Percentiles rank a stretch among this genome's conserved stretches.
Conservation (phyloP, 805 yeast species). For the Yarrowia sp. region DNA sequence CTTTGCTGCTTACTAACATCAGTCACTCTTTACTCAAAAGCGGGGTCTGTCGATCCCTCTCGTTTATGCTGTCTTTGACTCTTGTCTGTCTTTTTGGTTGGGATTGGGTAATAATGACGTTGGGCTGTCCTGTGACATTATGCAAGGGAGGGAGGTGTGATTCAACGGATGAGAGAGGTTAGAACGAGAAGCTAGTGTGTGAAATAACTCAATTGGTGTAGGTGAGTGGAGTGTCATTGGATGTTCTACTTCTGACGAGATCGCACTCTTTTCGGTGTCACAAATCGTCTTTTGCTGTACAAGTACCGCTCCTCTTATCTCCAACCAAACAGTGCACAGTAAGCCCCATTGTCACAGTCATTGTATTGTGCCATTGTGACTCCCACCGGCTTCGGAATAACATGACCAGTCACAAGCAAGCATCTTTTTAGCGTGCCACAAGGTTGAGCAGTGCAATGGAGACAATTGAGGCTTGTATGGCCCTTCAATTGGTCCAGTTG, state of each 20-base stretch:
- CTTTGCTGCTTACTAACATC: background rate
- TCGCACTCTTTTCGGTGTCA: no score
- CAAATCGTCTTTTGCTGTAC: no score
- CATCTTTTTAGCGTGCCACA: background rate
- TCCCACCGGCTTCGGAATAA: constrained; percentile 18
- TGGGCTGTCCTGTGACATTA: constrained; percentile 20
- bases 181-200: no score
- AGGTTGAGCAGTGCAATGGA: background rate
- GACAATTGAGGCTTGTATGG: no score
- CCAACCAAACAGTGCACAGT: constrained; percentile 13
- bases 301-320: background rate
- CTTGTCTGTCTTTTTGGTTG: background rate
- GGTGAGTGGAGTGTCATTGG: no score
- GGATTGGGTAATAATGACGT: background rate
- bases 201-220: no score
- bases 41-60: background rate
- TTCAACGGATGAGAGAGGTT: background rate
- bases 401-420: constrained; percentile 8
- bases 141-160: constrained; percentile 1
- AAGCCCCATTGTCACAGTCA: background rate
- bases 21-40: background rate
- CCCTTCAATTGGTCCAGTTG: no score
- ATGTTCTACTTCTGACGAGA: no score
- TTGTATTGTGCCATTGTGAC: background rate
- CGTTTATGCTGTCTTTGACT: background rate